Base-by-base conservation (phyloP, 805 yeast species). In the Candida insectorum region DNA sequence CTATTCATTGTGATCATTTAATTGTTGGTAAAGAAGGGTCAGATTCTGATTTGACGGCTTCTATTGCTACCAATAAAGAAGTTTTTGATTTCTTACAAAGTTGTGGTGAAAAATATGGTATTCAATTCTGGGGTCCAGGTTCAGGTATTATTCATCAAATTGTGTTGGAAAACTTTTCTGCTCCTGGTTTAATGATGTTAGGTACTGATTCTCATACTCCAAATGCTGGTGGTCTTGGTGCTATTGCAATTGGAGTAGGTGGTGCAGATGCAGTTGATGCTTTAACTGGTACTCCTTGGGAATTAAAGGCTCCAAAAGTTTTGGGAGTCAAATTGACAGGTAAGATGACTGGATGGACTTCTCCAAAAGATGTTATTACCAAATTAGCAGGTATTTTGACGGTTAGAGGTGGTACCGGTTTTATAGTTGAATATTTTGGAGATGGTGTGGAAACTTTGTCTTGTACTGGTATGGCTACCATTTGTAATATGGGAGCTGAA, bases 251-350 rank as follows among this genome's bases (percentile, higher is more conserved):
- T 58, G 98, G 98, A 68, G 98, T 93, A 25, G 98, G 98, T 67
- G 98, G 98, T 72, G 98, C 98, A 36, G 98, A 93, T 66, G 98
- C 98, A 25, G 98, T 93, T 36, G 98, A 93, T 63, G 98, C 93
- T 32, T 69, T 93, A 56, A 88, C 97, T 27, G 96, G 93, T 46
- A 82, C 93, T 19, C 97, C 98, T 37, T 93, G 98, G 98, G 98
- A 93, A 69, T 77, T 93, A 62, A 89, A 89, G 71, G 97, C 97
- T 35, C 98, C 98, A 49, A 86, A 86, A 66, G 70, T 88, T 26
- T 69, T 93, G 45, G 98, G 98, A 65, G 95, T 93, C 51, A 84
- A 87, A 64, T 77, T 93, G 53, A 85, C 93, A 26, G 98, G 98
- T 44, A 54, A 74, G 54, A 72, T 93, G 69, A 75, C 72, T 47